These are phyloP conservation scores for Diaporthe capsici DNA, from an alignment of 2,329 filamentous ascomycete species.

Conservation along the genomic window DNA sequence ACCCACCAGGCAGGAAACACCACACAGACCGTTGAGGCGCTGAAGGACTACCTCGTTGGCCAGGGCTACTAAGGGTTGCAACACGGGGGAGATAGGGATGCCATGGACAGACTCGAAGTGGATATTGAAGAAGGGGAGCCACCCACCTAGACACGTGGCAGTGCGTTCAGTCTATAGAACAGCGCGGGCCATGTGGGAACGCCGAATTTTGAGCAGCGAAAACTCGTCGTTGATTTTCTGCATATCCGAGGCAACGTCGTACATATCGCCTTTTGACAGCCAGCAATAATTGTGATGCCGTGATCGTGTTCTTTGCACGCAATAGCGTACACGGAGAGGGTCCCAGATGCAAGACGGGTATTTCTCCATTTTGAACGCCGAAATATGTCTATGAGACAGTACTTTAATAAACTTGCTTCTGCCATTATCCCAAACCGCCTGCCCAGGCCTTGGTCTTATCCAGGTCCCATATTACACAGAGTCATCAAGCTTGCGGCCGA, in stretches of 20 bases:
- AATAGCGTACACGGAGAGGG: neutral
- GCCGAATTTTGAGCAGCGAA: constrained; percentile 39
- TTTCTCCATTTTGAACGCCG: constrained; percentile 41
- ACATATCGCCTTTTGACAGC: constrained; percentile 28
- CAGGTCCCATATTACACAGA: constrained; percentile 32
- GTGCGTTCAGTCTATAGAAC: constrained; percentile 42
- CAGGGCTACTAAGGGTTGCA: constrained; percentile 75
- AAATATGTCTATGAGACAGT: constrained; percentile 35
- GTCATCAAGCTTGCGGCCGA: constrained; percentile 14
- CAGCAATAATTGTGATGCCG: constrained; percentile 13
- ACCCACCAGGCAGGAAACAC: constrained; percentile 80
- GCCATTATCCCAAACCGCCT: constrained; percentile 8
- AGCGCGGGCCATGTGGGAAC: constrained; percentile 40
- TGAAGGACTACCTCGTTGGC: constrained; percentile 89
- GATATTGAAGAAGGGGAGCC: constrained; percentile 22
- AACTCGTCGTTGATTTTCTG: constrained; percentile 35
- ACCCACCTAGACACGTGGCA: constrained; percentile 37
- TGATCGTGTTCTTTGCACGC: neutral
- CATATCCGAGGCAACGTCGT: constrained; percentile 34
- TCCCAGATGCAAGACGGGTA: constrained; percentile 33
- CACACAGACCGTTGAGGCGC: constrained; percentile 82
- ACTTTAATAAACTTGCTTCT: neutral
- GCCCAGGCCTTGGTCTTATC: constrained; percentile 21
- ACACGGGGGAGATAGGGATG: constrained; percentile 39
- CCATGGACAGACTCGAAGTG: constrained; percentile 7